Percentiles rank a stretch among this genome's conserved stretches.
Evolutionary conservation across 2,329 filamentous ascomycete genomes (phyloP).

Genomic region (Phaeophleospora eucalypticola): DNA sequence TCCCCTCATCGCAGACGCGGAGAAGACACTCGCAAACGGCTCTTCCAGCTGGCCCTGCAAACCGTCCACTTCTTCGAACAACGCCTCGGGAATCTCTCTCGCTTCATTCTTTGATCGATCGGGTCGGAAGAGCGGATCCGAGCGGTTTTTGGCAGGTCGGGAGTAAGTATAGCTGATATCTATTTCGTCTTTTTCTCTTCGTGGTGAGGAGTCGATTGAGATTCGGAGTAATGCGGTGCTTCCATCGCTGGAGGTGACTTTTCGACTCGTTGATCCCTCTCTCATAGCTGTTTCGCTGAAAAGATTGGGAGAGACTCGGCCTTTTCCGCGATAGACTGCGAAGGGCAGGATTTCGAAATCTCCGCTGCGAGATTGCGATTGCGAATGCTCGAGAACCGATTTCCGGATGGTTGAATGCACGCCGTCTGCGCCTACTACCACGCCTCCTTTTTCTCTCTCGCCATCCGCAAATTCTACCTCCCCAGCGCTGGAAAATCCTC

Average conservation of each 20-base stretch:
- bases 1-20: slow-evolving; percentile 27
- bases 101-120: slow-evolving; percentile 32
- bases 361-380: too few relatives aligned
- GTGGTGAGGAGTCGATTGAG: too few relatives aligned
- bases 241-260: slow-evolving; percentile 25
- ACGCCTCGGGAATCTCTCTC: slow-evolving; percentile 32
- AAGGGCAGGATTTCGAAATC: slow-evolving; percentile 35
- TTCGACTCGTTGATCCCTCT: too few relatives aligned
- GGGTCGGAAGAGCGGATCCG: slow-evolving; percentile 35
- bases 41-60: slow-evolving; percentile 25
- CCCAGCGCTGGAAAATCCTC: slow-evolving; percentile 2
- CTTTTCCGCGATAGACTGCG: slow-evolving; percentile 35
- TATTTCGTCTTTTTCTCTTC: slow-evolving; percentile 24
- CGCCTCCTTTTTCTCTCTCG: slow-evolving; percentile 7
- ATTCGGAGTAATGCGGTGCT: slow-evolving; percentile 30
- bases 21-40: slow-evolving; percentile 34
- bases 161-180: slow-evolving; percentile 41
- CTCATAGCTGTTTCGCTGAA: slow-evolving; percentile 23
- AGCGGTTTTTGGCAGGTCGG: slow-evolving; percentile 26
- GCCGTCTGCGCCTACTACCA: slow-evolving; percentile 38
- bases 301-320: slow-evolving; percentile 20
- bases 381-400: too few relatives aligned
- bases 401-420: slow-evolving; percentile 35
- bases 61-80: slow-evolving; percentile 33
- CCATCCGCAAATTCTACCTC: slow-evolving; percentile 6